These are phyloP conservation scores for Fusarium sp. DNA, from an alignment of 2,329 filamentous ascomycete species.

Conservation along the genomic window DNA sequence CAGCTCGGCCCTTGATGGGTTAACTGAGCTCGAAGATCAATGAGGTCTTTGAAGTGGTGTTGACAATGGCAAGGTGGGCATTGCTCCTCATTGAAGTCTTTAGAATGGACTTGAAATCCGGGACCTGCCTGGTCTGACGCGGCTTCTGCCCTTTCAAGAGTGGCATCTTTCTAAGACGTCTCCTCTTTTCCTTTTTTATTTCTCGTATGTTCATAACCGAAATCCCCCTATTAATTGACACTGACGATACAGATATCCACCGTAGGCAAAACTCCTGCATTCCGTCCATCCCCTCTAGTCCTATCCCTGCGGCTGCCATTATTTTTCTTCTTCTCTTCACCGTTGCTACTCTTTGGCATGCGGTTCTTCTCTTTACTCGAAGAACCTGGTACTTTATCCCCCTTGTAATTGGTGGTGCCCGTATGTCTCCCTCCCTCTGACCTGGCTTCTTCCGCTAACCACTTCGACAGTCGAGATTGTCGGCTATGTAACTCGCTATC, in stretches of 20 bases:
- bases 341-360: neutral
- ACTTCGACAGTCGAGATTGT: neutral
- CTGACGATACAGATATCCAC: neutral
- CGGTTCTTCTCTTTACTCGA: neutral
- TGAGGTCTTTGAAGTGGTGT: neutral
- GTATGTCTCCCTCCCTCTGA: neutral
- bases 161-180: neutral
- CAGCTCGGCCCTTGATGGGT: too few relatives aligned
- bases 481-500: neutral
- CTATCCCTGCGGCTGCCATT: conserved; percentile 2
- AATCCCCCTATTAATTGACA: neutral
- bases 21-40: too few relatives aligned
- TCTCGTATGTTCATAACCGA: neutral
- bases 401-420: neutral
- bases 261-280: neutral
- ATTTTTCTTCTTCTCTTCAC: conserved; percentile 7
- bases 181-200: neutral
- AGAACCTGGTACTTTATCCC: conserved; percentile 11
- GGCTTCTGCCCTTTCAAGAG: neutral
- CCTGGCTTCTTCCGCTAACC: neutral
- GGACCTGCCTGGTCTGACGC: too few relatives aligned
- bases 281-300: neutral
- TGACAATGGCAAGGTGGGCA: neutral
- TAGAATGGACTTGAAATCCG: too few relatives aligned
- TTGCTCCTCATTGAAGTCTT: too few relatives aligned